Conservation (phyloP, 345 rosid genomes). For the Eutrema yunnanense region DNA sequence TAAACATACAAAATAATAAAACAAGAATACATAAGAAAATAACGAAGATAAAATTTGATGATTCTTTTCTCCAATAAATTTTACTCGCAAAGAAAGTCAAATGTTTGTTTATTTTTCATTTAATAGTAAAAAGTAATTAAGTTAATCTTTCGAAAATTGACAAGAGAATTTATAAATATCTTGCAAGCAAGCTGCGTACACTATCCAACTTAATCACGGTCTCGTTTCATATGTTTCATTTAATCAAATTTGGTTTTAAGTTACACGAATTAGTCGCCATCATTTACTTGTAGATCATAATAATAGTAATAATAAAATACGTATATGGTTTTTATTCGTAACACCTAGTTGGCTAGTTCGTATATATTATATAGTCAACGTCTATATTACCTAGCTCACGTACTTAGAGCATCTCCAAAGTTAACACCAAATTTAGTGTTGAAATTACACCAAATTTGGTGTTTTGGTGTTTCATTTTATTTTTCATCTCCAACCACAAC, state of each 20-base stretch:
- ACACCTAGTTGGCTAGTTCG: neutral
- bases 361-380: conserved; percentile 8
- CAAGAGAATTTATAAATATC: neutral
- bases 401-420: too few species aligned
- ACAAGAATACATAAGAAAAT: too few species aligned
- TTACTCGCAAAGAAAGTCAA: too few species aligned
- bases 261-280: neutral
- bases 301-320: neutral
- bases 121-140: neutral
- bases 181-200: neutral
- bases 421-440: too few species aligned
- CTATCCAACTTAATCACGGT: neutral
- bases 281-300: neutral
- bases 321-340: neutral
- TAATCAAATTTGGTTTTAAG: neutral
- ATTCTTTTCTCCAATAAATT: too few species aligned
- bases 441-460: too few species aligned
- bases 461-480: too few species aligned
- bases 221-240: neutral
- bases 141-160: neutral
- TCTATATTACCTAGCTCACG: conserved; percentile 14
- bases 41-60: too few species aligned
- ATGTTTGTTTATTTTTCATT: neutral
- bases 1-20: too few species aligned
- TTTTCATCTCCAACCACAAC: too few species aligned